phyloP scores from a whole-genome alignment of 495 filamentous ascomycete genomes.

The Aspergillus cavernicola region DNA sequence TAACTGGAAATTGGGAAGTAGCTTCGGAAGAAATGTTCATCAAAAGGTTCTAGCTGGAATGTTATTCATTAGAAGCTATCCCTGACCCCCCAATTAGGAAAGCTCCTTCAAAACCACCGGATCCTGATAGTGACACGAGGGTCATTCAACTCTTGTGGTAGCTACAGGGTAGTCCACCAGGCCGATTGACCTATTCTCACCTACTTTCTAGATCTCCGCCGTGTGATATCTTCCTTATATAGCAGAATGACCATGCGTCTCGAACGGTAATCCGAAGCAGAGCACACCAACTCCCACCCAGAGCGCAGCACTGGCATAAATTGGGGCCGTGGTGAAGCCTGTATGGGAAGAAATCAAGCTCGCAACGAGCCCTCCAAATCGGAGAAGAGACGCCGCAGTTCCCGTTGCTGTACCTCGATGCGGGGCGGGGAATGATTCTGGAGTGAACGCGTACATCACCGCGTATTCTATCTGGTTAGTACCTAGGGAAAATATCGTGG shows the following conservation, averaged over 20 bases:
- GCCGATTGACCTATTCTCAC: too few species aligned
- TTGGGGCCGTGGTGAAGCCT: constrained; percentile 30
- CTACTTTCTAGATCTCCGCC: too few species aligned
- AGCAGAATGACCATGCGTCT: constrained; percentile 32
- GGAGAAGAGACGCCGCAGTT: constrained; percentile 32
- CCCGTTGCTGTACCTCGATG: constrained; percentile 52
- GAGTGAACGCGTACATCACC: constrained; percentile 55
- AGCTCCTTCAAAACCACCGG: too few species aligned
- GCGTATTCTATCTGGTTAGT: constrained; percentile 32
- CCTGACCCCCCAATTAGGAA: too few species aligned
- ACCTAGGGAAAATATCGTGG: background rate
- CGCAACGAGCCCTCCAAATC: constrained; percentile 29
- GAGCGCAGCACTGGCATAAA: constrained; percentile 32
- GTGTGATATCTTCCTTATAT: constrained; percentile 12
- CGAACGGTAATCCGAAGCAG: constrained; percentile 31
- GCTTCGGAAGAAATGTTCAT: too few species aligned
- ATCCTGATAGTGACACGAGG: too few species aligned
- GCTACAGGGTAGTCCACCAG: too few species aligned
- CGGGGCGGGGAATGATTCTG: constrained; percentile 52
- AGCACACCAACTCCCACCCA: constrained; percentile 28
- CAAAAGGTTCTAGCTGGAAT: too few species aligned
- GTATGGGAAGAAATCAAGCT: constrained; percentile 30
- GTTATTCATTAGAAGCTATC: too few species aligned
- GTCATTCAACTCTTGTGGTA: too few species aligned
- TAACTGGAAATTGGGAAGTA: too few species aligned